These are phyloP conservation scores for Zizania latifolia DNA, from an alignment of 176 grass and related monocot species.

Conservation along the genomic window DNA sequence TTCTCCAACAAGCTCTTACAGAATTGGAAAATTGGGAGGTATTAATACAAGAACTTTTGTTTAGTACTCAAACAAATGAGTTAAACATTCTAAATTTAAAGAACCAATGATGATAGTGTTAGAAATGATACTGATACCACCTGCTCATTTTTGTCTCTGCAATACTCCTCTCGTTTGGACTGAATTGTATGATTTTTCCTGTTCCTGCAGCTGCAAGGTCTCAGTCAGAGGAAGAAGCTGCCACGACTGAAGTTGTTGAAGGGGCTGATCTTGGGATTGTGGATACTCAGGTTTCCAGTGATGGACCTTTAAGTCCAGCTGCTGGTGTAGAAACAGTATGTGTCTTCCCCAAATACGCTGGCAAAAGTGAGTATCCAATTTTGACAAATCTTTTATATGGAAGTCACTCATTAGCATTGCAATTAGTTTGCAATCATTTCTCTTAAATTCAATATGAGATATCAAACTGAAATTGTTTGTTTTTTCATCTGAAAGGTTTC, in stretches of 20 bases:
- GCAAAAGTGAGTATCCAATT: conserved; percentile 63
- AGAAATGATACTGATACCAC: background rate
- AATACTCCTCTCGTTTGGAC: background rate
- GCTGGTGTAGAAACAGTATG: conserved; percentile 72
- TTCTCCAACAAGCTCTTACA: background rate
- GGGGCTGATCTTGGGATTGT: conserved; percentile 83
- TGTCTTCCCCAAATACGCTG: conserved; percentile 87
- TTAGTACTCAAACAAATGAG: background rate
- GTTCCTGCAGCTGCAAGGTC: conserved; percentile 49
- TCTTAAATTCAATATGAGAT: background rate
- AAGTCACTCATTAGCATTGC: background rate
- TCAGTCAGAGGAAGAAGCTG: conserved; percentile 79
- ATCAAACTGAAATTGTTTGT: background rate
- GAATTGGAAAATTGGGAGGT: background rate
- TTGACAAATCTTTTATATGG: background rate
- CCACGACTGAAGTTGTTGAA: conserved; percentile 78
- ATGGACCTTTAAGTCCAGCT: conserved; percentile 58
- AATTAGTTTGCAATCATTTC: background rate
- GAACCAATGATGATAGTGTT: background rate
- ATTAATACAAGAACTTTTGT: background rate
- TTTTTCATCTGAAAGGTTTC: background rate
- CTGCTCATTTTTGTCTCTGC: background rate
- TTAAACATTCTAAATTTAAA: background rate
- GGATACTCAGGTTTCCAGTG: conserved; percentile 73
- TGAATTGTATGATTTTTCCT: background rate